These are phyloP conservation scores for Clavariopsis aquatica DNA, from an alignment of 495 filamentous ascomycete genomes.

Conservation along the genomic window DNA sequence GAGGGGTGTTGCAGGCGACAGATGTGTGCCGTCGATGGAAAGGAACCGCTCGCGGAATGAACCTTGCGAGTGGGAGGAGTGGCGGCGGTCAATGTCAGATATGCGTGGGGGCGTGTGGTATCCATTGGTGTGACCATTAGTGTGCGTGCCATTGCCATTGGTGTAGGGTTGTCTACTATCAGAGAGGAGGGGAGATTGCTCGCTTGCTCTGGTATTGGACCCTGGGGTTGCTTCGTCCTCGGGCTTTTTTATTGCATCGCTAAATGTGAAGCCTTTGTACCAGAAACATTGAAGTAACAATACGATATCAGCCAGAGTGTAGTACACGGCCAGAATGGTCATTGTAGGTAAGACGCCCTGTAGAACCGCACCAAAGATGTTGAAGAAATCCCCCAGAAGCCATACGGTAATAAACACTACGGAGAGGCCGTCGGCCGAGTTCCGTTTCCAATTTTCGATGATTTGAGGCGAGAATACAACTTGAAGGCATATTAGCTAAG, in stretches of 20 bases:
- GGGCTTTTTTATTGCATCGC: slow-evolving; percentile 50
- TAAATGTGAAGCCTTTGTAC: slow-evolving; percentile 79
- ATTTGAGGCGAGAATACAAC: slow-evolving; percentile 98
- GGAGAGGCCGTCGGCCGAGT: slow-evolving; percentile 85
- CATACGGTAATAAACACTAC: slow-evolving; percentile 88
- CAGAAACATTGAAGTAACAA: slow-evolving; percentile 88
- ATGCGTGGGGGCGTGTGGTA: slow-evolving; percentile 28
- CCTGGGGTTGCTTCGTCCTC: slow-evolving; percentile 6
- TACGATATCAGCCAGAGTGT: slow-evolving; percentile 90
- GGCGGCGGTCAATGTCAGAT: slow-evolving; percentile 30
- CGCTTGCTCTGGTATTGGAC: neutral
- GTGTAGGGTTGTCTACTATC: slow-evolving; percentile 6
- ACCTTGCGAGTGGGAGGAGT: slow-evolving; percentile 37
- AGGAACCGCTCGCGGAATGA: slow-evolving; percentile 51
- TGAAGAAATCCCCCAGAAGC: slow-evolving; percentile 94
- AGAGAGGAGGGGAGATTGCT: slow-evolving; percentile 37
- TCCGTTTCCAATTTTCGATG: slow-evolving; percentile 86
- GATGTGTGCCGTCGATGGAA: slow-evolving; percentile 60
- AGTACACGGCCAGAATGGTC: slow-evolving; percentile 93
- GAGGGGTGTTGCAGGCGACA: slow-evolving; percentile 79
- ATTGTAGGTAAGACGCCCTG: slow-evolving; percentile 95
- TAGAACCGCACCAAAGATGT: slow-evolving; percentile 87
- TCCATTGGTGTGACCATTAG: slow-evolving; percentile 25
- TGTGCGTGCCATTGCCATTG: slow-evolving; percentile 11
- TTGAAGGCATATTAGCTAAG: neutral